Evolutionary conservation across 2,329 filamentous ascomycete species (phyloP).

Genomic region (Microascus cirrosus): DNA sequence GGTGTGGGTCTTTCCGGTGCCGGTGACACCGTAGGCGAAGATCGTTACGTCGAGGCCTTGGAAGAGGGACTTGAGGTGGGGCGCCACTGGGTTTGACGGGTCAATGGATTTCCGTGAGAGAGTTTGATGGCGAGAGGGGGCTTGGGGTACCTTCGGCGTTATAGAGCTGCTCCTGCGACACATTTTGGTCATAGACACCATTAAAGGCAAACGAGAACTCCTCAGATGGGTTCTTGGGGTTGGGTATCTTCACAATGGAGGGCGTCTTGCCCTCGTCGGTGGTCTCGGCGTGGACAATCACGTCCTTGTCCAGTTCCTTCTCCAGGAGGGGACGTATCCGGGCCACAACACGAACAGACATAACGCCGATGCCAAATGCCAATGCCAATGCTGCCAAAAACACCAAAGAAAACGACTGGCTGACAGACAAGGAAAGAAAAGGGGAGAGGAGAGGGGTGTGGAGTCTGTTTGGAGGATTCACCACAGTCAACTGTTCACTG

Average conservation of each 20-base stretch:
- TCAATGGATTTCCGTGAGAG: background rate
- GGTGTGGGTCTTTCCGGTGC: slow-evolving; percentile 90
- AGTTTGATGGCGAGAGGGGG: background rate
- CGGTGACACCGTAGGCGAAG: slow-evolving; percentile 99
- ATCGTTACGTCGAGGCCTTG: slow-evolving; percentile 79
- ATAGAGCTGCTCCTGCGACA: slow-evolving; percentile 79
- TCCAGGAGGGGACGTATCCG: slow-evolving; percentile 81
- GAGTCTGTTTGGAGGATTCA: background rate
- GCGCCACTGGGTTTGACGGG: slow-evolving; percentile 50
- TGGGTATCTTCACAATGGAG: slow-evolving; percentile 76
- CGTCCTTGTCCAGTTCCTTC: slow-evolving; percentile 75
- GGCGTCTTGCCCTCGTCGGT: slow-evolving; percentile 49
- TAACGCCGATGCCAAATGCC: slow-evolving; percentile 12
- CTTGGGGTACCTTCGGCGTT: slow-evolving; percentile 64
- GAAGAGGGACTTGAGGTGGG: slow-evolving; percentile 86
- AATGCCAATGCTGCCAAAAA: background rate
- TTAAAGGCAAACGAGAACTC: slow-evolving; percentile 94
- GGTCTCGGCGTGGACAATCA: slow-evolving; percentile 63
- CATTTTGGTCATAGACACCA: slow-evolving; percentile 72
- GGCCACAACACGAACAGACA: slow-evolving; percentile 77
- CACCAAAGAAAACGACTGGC: background rate
- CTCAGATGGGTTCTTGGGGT: slow-evolving; percentile 83
- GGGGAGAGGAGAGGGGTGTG: slow-evolving; percentile 1
- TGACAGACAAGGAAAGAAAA: slow-evolving; percentile 3
- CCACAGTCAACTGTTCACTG: background rate